A percentile compares a stretch with the other conserved stretches of the same genome.
Conservation (phyloP, 2,329 filamentous ascomycete species). For the Colletotrichum horii region DNA sequence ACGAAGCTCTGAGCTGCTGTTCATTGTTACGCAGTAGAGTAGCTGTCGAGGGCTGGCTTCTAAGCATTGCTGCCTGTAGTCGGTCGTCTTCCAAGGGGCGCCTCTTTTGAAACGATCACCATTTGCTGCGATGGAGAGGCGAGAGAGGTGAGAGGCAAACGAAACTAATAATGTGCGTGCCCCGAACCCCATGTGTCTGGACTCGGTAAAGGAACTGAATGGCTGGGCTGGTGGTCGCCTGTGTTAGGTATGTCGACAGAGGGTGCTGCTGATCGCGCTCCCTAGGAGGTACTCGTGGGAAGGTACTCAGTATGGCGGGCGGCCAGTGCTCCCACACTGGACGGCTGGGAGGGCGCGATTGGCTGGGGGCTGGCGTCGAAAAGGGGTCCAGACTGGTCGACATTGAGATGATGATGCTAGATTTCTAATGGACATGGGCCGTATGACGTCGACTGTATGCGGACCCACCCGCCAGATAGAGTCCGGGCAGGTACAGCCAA, state of each 20-base stretch:
- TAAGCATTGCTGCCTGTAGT: background rate
- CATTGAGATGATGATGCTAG: constrained; percentile 18
- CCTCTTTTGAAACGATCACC: background rate
- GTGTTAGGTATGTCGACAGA: background rate
- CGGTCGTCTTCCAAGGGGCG: background rate
- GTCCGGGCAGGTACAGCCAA: constrained; percentile 3
- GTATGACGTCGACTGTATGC: constrained; percentile 17
- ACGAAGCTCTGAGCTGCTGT: background rate
- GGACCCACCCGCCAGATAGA: background rate
- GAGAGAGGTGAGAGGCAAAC: background rate
- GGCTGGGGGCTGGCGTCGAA: background rate
- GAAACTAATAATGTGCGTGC: background rate
- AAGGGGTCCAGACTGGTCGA: constrained; percentile 20
- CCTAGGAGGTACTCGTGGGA: background rate
- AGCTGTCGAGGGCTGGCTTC: background rate
- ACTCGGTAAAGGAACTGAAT: background rate
- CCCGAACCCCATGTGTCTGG: background rate
- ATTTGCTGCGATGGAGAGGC: background rate
- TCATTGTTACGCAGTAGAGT: too few species aligned
- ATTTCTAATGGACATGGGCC: constrained; percentile 7
- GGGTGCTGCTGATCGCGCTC: background rate
- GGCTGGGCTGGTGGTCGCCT: background rate
- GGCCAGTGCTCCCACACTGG: background rate
- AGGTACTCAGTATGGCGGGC: background rate
- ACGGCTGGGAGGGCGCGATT: background rate